phyloP scores from a whole-genome alignment of 108 stramenopile genomes.

The Halocafeteria seosinensis region DNA sequence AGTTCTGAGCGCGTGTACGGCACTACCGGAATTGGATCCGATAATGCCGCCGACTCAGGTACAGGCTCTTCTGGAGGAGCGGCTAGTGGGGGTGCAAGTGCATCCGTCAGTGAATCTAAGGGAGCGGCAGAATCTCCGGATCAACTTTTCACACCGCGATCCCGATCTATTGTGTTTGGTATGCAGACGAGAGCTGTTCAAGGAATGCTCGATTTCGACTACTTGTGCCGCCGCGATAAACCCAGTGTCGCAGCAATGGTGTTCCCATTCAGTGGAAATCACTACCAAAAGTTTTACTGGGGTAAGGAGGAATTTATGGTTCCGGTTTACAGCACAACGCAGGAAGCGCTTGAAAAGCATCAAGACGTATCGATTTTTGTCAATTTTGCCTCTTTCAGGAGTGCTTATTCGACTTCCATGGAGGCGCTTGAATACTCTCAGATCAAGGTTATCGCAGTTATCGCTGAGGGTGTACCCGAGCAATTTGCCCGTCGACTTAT shows the following conservation, averaged over 20 bases:
- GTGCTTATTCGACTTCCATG: slow-evolving; percentile 52
- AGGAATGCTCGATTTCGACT: slow-evolving; percentile 81
- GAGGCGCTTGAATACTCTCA: slow-evolving; percentile 52
- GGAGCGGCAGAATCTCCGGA: slow-evolving; percentile 1
- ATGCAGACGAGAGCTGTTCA: slow-evolving; percentile 57
- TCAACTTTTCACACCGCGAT: slow-evolving; percentile 44
- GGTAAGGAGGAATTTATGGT: slow-evolving; percentile 60
- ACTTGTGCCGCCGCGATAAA: slow-evolving; percentile 60
- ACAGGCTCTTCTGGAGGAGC: neutral
- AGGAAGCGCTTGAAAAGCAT: slow-evolving; percentile 52
- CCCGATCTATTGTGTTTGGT: slow-evolving; percentile 60
- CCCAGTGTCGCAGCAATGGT: slow-evolving; percentile 63
- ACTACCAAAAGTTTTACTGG: slow-evolving; percentile 74
- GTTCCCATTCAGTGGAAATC: slow-evolving; percentile 59
- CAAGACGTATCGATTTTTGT: slow-evolving; percentile 53
- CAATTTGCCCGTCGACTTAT: slow-evolving; percentile 55
- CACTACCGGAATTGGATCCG: slow-evolving; percentile 8
- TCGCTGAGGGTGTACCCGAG: slow-evolving; percentile 80
- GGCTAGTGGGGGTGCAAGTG: neutral
- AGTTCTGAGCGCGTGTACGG: neutral
- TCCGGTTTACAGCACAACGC: slow-evolving; percentile 54
- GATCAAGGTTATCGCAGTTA: slow-evolving; percentile 67
- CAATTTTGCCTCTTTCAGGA: slow-evolving; percentile 72
- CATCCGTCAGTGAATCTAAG: no score
- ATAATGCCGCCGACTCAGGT: neutral